Evolutionary conservation across 1,139 yeast genomes (phyloP).

Genomic region (Pichia sp.): DNA sequence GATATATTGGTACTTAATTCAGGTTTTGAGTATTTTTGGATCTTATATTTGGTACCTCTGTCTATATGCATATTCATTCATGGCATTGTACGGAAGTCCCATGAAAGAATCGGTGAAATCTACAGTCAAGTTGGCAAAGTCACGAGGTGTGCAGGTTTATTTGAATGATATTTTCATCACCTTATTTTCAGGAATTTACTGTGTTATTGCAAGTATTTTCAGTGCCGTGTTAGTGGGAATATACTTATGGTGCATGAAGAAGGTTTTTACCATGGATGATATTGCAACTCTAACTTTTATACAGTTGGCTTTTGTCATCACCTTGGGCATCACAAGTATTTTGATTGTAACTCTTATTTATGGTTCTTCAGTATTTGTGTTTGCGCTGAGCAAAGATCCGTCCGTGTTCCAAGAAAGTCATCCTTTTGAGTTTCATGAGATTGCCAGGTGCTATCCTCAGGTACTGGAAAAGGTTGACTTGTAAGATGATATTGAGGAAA

Average conservation of each 20-base stretch:
- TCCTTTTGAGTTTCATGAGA: constrained; percentile 38
- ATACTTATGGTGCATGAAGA: constrained; percentile 34
- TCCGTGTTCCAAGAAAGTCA: constrained; percentile 72
- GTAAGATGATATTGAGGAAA: no score
- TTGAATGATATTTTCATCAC: constrained; percentile 72
- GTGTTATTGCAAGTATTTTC: constrained; percentile 64
- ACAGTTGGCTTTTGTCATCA: constrained; percentile 51
- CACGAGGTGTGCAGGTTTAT: constrained; percentile 57
- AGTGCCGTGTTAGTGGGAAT: constrained; percentile 63
- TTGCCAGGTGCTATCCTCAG: constrained; percentile 63
- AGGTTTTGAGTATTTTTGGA: constrained; percentile 20
- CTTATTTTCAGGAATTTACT: constrained; percentile 64
- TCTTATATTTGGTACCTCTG: constrained; percentile 54
- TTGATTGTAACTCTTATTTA: constrained; percentile 68
- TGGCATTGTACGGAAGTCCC: constrained; percentile 79
- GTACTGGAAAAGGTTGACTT: constrained; percentile 29
- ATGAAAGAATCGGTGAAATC: constrained; percentile 70
- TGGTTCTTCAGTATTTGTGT: constrained; percentile 80
- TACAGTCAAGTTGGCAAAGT: constrained; percentile 66
- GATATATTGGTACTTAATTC: constrained; percentile 20
- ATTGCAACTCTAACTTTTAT: constrained; percentile 69
- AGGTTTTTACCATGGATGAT: constrained; percentile 41
- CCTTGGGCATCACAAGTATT: constrained; percentile 69
- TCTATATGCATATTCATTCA: constrained; percentile 80
- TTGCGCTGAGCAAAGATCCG: constrained; percentile 83